phyloP scores from a whole-genome alignment of 345 rosid species.

The Atalantia buxifolia region DNA sequence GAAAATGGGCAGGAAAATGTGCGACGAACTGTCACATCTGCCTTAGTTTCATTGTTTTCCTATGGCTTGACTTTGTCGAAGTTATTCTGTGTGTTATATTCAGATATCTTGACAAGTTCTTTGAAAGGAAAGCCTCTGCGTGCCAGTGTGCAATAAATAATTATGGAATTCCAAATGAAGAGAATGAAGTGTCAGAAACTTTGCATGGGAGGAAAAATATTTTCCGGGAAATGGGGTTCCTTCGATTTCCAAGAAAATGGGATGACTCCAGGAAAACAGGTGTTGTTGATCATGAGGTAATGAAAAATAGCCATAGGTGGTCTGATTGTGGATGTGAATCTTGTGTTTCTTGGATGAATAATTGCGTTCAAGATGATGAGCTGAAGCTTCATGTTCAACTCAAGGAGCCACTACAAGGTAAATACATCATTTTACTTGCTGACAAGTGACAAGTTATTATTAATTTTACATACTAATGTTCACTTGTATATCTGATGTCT shows the following conservation, averaged over 20 bases:
- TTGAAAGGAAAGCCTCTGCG: slow-evolving; percentile 41
- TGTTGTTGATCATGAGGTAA: not conserved
- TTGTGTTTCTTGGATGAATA: slow-evolving; percentile 48
- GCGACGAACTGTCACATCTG: slow-evolving; percentile 22
- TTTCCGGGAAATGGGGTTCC: slow-evolving; percentile 31
- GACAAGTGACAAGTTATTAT: too few relatives aligned
- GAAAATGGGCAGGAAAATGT: slow-evolving; percentile 24
- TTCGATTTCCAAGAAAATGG: slow-evolving; percentile 29
- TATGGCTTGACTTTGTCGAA: slow-evolving; percentile 56
- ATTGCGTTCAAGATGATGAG: not conserved
- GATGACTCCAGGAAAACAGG: slow-evolving; percentile 22
- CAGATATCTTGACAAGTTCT: slow-evolving; percentile 42
- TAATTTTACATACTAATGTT: too few relatives aligned
- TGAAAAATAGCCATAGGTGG: slow-evolving; percentile 40
- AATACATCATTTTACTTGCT: too few relatives aligned
- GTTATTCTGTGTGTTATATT: slow-evolving; percentile 40
- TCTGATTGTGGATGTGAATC: slow-evolving; percentile 71
- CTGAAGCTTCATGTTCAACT: slow-evolving; percentile 52
- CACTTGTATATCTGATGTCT: too few relatives aligned
- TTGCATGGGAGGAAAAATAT: slow-evolving; percentile 49
- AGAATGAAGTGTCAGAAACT: slow-evolving; percentile 44
- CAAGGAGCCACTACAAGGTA: slow-evolving; percentile 29
- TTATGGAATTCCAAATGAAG: not conserved
- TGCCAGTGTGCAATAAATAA: slow-evolving; percentile 34
- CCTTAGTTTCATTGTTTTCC: slow-evolving; percentile 36